These are phyloP conservation scores for Phytophthora niederhauseri DNA, from an alignment of 352 stramenopile species.

Conservation along the genomic window DNA sequence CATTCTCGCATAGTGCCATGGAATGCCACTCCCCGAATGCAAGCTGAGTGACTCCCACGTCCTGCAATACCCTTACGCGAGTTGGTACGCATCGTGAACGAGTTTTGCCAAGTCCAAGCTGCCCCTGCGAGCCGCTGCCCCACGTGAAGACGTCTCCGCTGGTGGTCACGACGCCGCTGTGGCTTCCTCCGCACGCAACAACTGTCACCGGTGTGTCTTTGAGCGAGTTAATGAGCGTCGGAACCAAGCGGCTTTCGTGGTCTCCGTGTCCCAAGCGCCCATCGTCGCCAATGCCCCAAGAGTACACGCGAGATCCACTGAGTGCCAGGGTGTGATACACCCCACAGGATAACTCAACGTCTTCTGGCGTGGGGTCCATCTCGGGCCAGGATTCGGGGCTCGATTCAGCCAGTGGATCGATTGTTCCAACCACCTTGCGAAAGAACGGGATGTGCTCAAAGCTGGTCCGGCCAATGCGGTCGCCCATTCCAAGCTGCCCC, in stretches of 20 bases:
- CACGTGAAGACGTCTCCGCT: constrained; percentile 63
- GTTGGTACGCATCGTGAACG: constrained; percentile 48
- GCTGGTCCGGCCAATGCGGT: constrained; percentile 44
- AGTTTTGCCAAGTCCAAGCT: constrained; percentile 52
- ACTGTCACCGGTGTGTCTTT: constrained; percentile 39
- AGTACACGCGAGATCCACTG: constrained; percentile 47
- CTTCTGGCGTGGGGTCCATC: constrained; percentile 21
- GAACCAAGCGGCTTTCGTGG: constrained; percentile 49
- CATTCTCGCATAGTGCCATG: constrained; percentile 61
- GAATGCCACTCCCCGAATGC: constrained; percentile 78
- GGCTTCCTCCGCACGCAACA: constrained; percentile 60
- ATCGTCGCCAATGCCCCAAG: constrained; percentile 73
- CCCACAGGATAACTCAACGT: constrained; percentile 55
- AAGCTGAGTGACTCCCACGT: constrained; percentile 52
- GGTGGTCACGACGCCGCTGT: constrained; percentile 55
- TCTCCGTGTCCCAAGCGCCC: constrained; percentile 61
- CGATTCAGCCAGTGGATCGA: background rate
- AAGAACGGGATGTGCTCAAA: constrained; percentile 69
- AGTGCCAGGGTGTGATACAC: constrained; percentile 68
- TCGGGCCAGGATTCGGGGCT: constrained; percentile 4
- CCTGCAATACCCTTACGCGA: constrained; percentile 49
- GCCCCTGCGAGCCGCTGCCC: constrained; percentile 61
- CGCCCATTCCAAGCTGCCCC: constrained; percentile 63
- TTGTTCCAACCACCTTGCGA: constrained; percentile 24
- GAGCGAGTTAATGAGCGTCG: constrained; percentile 42